These are phyloP conservation scores for Tagetes patula DNA, from an alignment of 129 eudicot genomes.

Conservation along the genomic window DNA sequence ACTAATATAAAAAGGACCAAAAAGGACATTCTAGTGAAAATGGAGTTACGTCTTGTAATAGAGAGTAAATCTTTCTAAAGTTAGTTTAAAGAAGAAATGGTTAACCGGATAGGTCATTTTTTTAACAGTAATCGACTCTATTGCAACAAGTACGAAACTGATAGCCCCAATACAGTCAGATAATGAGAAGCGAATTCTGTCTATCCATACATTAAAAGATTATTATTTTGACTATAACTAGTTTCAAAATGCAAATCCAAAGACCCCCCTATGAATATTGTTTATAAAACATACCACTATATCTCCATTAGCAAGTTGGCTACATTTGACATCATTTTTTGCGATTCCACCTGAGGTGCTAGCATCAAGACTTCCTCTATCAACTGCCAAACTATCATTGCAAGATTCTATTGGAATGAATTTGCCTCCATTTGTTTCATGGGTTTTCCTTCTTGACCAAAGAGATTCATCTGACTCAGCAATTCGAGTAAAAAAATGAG, in stretches of 20 bases:
- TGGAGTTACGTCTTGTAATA: neutral
- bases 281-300: slow-evolving; percentile 75
- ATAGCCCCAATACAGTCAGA: neutral
- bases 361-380: slow-evolving; percentile 74
- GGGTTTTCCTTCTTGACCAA: slow-evolving; percentile 71
- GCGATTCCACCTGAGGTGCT: slow-evolving; percentile 85
- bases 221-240: neutral
- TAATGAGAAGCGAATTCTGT: neutral
- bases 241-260: slow-evolving; percentile 4
- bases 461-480: slow-evolving; percentile 69
- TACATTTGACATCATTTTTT: slow-evolving; percentile 66
- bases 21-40: neutral
- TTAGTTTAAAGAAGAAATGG: neutral
- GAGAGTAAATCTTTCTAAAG: neutral
- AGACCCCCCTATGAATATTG: neutral
- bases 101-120: neutral
- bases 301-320: slow-evolving; percentile 79
- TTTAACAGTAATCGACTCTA: too few species aligned
- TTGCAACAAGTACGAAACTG: neutral
- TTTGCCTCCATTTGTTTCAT: slow-evolving; percentile 36
- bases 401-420: slow-evolving; percentile 39
- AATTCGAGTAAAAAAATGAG: slow-evolving; percentile 85
- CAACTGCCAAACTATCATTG: slow-evolving; percentile 43
- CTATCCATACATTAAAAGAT: neutral
- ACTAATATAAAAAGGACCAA: neutral